phyloP scores from a whole-genome alignment of 2,329 filamentous ascomycete species.

The Aspergillus sp. region DNA sequence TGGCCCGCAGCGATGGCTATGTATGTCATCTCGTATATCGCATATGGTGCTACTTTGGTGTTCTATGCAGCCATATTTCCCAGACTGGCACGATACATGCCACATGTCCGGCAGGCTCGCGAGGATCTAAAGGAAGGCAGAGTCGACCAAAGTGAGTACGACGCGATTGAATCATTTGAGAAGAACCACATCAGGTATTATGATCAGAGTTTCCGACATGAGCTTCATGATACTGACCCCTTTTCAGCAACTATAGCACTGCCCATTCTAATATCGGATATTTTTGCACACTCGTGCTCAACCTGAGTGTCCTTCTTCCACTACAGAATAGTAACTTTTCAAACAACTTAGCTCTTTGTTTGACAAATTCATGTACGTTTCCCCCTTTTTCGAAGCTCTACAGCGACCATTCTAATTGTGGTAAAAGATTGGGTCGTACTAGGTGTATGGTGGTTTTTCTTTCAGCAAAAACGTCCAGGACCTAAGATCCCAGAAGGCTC shows the following conservation, averaged over 20 bases:
- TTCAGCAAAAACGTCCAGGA: constrained; percentile 34
- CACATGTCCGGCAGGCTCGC: constrained; percentile 34
- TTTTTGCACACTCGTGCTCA: constrained; percentile 31
- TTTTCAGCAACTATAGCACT: constrained; percentile 31
- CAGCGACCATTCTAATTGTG: constrained; percentile 1
- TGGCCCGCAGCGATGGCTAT: constrained; percentile 36
- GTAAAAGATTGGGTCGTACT: constrained; percentile 33
- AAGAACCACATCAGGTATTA: constrained; percentile 33
- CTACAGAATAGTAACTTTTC: constrained; percentile 28
- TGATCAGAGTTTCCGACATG: background rate
- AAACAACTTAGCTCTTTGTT: constrained; percentile 34
- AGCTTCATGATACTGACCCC: constrained; percentile 2
- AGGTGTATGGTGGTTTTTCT: constrained; percentile 38
- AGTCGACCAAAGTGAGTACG: constrained; percentile 32
- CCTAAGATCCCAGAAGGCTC: constrained; percentile 34
- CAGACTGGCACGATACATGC: constrained; percentile 32
- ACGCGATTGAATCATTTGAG: constrained; percentile 36
- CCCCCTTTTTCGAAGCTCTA: too few relatives aligned
- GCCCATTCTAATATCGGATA: constrained; percentile 39
- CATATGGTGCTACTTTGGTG: constrained; percentile 35
- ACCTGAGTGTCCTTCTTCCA: constrained; percentile 33
- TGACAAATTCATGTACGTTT: constrained; percentile 35
- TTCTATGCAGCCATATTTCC: constrained; percentile 38
- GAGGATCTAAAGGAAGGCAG: constrained; percentile 34
- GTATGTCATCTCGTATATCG: constrained; percentile 34